Evolutionary conservation across 371 early-diverging fungal species (phyloP).

Genomic region (Lichtheimia corymbifera): DNA sequence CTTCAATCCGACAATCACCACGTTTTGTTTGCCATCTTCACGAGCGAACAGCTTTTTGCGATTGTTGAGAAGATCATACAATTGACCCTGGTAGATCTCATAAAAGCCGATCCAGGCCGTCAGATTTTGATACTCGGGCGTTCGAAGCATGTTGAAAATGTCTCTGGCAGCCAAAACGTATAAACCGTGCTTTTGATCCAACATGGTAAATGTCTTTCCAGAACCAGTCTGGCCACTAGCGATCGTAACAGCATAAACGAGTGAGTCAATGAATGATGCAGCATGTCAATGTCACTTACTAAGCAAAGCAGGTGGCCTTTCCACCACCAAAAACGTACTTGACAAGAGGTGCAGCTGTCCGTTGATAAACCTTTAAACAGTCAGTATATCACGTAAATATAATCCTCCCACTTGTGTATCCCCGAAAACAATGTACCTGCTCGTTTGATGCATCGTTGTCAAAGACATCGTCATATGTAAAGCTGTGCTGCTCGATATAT

Average conservation of each 20-base stretch:
- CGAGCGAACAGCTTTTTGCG: constrained; percentile 89
- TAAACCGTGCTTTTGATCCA: constrained; percentile 79
- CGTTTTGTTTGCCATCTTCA: constrained; percentile 92
- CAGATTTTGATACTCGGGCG: constrained; percentile 72
- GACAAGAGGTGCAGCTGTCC: constrained; percentile 88
- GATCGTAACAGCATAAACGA: background rate
- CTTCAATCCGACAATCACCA: constrained; percentile 82
- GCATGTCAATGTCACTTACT: constrained; percentile 50
- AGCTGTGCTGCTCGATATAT: constrained; percentile 92
- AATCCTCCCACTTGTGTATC: background rate
- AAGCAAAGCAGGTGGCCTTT: constrained; percentile 97
- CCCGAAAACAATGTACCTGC: constrained; percentile 45
- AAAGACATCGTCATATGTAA: constrained; percentile 96
- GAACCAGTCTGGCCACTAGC: constrained; percentile 88
- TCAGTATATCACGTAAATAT: background rate
- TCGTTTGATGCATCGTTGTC: constrained; percentile 79
- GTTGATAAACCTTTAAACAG: constrained; percentile 56
- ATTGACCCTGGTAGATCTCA: constrained; percentile 94
- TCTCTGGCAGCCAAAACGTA: constrained; percentile 90
- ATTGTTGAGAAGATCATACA: constrained; percentile 89
- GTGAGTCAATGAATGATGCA: background rate
- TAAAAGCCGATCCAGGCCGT: constrained; percentile 86
- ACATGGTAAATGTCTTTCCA: constrained; percentile 98
- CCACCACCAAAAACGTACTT: constrained; percentile 91
- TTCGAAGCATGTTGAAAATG: constrained; percentile 77